Evolutionary conservation across 2,329 filamentous ascomycete genomes (phyloP).

Genomic region (Penicillium glabrum): DNA sequence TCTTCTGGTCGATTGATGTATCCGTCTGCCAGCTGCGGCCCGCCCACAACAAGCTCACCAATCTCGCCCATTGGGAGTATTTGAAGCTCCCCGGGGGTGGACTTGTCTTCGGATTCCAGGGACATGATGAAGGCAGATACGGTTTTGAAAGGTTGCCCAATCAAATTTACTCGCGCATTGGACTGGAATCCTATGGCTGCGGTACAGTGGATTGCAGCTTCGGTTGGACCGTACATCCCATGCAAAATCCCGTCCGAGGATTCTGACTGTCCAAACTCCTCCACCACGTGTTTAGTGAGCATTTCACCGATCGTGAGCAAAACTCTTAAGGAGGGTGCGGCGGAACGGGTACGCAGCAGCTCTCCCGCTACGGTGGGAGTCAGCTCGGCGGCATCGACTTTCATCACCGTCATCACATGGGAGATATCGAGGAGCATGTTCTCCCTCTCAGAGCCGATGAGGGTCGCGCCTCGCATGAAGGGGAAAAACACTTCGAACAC

Average conservation of each 20-base stretch:
- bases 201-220: constrained; percentile 89
- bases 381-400: constrained; percentile 81
- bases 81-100: constrained; percentile 36
- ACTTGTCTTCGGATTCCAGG: constrained; percentile 37
- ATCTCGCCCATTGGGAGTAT: constrained; percentile 65
- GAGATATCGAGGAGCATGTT: constrained; percentile 75
- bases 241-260: constrained; percentile 66
- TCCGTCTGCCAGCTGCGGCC: constrained; percentile 72
- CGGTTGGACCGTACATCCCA: constrained; percentile 93
- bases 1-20: constrained; percentile 82
- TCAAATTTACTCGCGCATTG: constrained; percentile 62
- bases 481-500: constrained; percentile 96
- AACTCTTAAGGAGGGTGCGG: constrained; percentile 67
- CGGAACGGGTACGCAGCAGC: constrained; percentile 65
- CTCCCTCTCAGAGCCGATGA: constrained; percentile 69
- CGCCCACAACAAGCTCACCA: constrained; percentile 80
- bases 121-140: constrained; percentile 74
- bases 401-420: constrained; percentile 60
- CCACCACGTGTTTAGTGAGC: constrained; percentile 74
- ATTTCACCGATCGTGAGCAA: constrained; percentile 91
- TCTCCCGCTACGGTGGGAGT: constrained; percentile 85
- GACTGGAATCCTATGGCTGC: constrained; percentile 64
- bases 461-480: constrained; percentile 68
- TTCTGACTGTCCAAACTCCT: constrained; percentile 70
- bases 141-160: constrained; percentile 76